These are phyloP conservation scores for Cyphellophora europaea DNA, from an alignment of 2,329 filamentous ascomycete species.

Conservation along the genomic window DNA sequence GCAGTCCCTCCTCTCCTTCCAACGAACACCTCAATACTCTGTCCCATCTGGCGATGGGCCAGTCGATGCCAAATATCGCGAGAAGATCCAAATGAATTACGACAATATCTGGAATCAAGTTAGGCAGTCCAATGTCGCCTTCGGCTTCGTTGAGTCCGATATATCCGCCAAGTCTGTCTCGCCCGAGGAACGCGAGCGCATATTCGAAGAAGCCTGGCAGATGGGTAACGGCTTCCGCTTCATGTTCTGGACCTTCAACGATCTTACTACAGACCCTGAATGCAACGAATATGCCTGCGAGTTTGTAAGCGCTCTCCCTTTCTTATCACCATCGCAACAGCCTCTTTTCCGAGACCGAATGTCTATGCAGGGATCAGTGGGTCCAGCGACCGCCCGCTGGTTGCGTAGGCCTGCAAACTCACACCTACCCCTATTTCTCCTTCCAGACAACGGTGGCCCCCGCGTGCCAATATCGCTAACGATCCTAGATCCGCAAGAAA, in stretches of 20 bases:
- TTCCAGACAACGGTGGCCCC: too few relatives aligned
- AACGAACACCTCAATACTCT: constrained; percentile 9
- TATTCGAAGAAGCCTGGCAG: constrained; percentile 40
- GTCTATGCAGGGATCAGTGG: too few relatives aligned
- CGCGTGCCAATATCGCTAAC: too few relatives aligned
- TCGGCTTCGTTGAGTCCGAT: constrained; percentile 18
- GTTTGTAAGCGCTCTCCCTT: too few relatives aligned
- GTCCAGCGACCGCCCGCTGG: too few relatives aligned
- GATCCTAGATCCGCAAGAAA: constrained; percentile 48
- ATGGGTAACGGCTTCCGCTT: constrained; percentile 37
- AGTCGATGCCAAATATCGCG: constrained; percentile 4
- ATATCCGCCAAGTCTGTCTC: constrained; percentile 2
- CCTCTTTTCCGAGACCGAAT: too few relatives aligned
- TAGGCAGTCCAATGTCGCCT: constrained; percentile 18
- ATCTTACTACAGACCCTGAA: constrained; percentile 35
- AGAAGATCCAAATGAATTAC: constrained; percentile 24
- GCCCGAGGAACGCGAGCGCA: constrained; percentile 25
- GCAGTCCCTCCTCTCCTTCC: constrained; percentile 7
- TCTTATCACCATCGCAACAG: too few relatives aligned
- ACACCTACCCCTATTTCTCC: too few relatives aligned
- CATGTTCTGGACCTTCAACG: constrained; percentile 42
- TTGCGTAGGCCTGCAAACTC: too few relatives aligned
- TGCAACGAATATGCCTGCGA: constrained; percentile 45
- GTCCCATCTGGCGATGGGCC: constrained; percentile 10
- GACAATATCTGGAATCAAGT: constrained; percentile 24